Evolutionary conservation across 257 asterid genomes (phyloP), one percentile per base, ranked within the genome.

Genomic region (Nyctanthes arbortristis): DNA sequence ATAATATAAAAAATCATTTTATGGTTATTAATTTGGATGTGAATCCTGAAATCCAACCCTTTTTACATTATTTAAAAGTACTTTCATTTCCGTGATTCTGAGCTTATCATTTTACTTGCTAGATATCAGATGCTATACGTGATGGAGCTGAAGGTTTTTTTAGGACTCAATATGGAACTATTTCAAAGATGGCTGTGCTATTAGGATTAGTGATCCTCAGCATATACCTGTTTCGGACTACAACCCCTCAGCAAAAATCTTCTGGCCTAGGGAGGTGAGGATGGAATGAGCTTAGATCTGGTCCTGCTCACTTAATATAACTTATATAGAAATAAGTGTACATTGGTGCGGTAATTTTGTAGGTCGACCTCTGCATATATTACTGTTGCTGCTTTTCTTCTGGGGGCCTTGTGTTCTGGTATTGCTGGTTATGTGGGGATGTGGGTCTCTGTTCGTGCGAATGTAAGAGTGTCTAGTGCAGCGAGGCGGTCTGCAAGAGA

Each of bases 361-460:
- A 94, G 99, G 90, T 61, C 84, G 55, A 84, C 85, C 32, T 76
- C 96, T 71, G 97, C 97, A 67, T 94, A 18, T 73, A 85, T 94
- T 68, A 94, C 99, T 62, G 97, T 94, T 32, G 89, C 81, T 64
- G 79, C 99, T 68, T 94, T 91, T 84, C 84, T 94, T 71, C 96
- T 94, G 35, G 99, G 99, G 74, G 97, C 97, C 71, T 76, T 94
- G 40, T 94, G 99, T 78, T 94, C 99, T 71, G 99, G 99, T 39
- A 65, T 91, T 71, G 97, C 99, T 85, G 99, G 99, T 68, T 94
- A 91, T 73, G 97, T 89, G 54, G 99, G 99, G 54, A 94, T 94
- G 99, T 94, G 99, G 99, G 99, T 94, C 69, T 94, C 99, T 65
- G 97, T 94, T 66, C 96, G 99, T 59, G 99, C 99, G 66, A 94